Evolutionary conservation across 2,329 filamentous ascomycete genomes (phyloP), one percentile per base, ranked within the genome.

Genomic region (Colletotrichum viniferum): DNA sequence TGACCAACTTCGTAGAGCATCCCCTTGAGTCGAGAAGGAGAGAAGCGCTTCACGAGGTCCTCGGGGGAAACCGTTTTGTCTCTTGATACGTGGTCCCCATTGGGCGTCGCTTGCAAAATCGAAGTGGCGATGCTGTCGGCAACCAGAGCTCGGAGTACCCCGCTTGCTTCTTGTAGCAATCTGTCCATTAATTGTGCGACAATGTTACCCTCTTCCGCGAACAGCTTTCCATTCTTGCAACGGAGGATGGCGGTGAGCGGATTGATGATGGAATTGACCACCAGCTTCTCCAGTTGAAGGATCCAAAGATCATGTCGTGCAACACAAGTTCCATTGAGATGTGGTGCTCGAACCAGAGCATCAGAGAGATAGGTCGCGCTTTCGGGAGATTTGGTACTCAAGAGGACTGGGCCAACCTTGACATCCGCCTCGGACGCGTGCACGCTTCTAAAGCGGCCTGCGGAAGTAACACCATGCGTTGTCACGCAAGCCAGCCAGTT

Each of bases 241-340:
- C 94, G 89, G 71, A 97, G 87, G 12, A 98, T 85, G 1, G 93
- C 94, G 0, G 95, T 97, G n/a, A 98, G 85, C 0, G 96, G 95
- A 81, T 98, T 97, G 79, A 98, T 91, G 36, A 96, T 87, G 43
- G 91, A 89, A 81, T 98, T 98, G 67, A 96, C 88, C 1, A 94
- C 94, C 2, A 98, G 87, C 83, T 98, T 98, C 80, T 98, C 95
- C 4, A 98, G 89, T 85, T 98, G 96, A n/a, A 89, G 80, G 12
- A 88, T 77, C 87, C 88, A 90, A 18, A 92, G 82, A 61, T 90
- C 86, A 4, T 84, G 77, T 13, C 83, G 81, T 3, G 84, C 77
- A 6, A 90, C 85, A 26, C 79, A 74, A 10, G 79, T 83, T 0
- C 85, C 87, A 14, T 83, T 81, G 3, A 92, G 83, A 21, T 84